Percentiles rank a stretch among this genome's conserved stretches.
Conservation (phyloP, 768 basidiomycete genomes). For the Mycena alexandri region DNA sequence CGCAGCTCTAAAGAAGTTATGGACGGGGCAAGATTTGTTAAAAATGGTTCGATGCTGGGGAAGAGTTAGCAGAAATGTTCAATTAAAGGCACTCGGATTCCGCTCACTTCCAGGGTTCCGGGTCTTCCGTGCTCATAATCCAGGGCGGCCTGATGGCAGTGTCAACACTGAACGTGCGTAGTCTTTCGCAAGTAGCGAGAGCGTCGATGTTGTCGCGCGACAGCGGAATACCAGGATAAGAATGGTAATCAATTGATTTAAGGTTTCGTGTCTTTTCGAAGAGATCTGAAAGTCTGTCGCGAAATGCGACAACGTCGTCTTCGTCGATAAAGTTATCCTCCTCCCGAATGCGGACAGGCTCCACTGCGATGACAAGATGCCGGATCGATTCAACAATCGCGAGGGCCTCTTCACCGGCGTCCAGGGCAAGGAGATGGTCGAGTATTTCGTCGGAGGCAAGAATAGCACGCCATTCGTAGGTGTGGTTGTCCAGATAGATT, state of each 20-base stretch:
- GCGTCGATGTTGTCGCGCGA: slow-evolving; percentile 1
- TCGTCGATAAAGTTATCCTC: slow-evolving; percentile 1
- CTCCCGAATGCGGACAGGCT: not conserved
- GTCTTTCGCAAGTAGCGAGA: slow-evolving; percentile 15
- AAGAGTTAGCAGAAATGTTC: not conserved
- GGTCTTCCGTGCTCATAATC: slow-evolving; percentile 7
- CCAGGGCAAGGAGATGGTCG: slow-evolving; percentile 2
- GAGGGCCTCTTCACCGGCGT: not conserved
- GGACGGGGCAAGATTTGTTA: slow-evolving; percentile 23
- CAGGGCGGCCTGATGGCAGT: not conserved
- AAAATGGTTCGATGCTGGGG: slow-evolving; percentile 30
- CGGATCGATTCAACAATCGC: slow-evolving; percentile 10
- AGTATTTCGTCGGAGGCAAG: slow-evolving; percentile 14
- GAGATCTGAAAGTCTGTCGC: slow-evolving; percentile 21
- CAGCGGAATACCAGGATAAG: slow-evolving; percentile 26
- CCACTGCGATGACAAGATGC: slow-evolving; percentile 18
- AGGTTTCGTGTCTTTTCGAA: slow-evolving; percentile 30
- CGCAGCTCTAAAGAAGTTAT: slow-evolving; percentile 33
- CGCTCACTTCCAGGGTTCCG: slow-evolving; percentile 27
- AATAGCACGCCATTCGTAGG: not conserved
- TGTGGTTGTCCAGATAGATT: too few species aligned
- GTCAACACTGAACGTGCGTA: slow-evolving; percentile 29
- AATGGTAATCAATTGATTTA: slow-evolving; percentile 33
- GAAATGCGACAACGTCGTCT: slow-evolving; percentile 12
- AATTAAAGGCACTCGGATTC: not conserved